Evolutionary conservation across 768 basidiomycete species (phyloP).

Genomic region (Rhizopogon vinicolor): DNA sequence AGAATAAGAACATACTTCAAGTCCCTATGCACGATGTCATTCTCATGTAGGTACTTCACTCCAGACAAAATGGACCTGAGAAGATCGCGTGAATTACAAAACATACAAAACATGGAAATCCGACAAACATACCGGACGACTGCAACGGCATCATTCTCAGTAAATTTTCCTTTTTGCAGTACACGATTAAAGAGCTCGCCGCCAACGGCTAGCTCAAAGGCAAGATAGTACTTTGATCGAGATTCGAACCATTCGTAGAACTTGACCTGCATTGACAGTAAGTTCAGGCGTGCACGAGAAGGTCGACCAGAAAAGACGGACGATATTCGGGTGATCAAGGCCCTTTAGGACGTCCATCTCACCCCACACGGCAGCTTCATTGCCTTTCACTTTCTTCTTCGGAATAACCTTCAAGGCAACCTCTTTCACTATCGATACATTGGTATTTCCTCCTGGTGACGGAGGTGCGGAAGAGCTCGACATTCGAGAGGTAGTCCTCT

Average conservation of each 20-base stretch:
- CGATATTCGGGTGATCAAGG: slow-evolving; percentile 88
- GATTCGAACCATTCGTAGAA: slow-evolving; percentile 98
- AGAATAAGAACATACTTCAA: slow-evolving; percentile 58
- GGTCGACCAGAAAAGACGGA: slow-evolving; percentile 30
- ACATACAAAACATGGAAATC: background rate
- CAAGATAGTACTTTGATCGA: slow-evolving; percentile 89
- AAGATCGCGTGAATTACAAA: background rate
- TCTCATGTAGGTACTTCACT: slow-evolving; percentile 83
- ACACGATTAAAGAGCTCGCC: slow-evolving; percentile 95
- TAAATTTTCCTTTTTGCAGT: slow-evolving; percentile 81
- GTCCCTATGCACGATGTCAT: slow-evolving; percentile 95
- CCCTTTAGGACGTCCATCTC: slow-evolving; percentile 94
- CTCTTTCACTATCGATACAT: slow-evolving; percentile 49
- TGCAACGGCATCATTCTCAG: slow-evolving; percentile 82
- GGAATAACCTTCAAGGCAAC: slow-evolving; percentile 89
- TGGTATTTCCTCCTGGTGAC: slow-evolving; percentile 6
- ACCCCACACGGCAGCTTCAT: slow-evolving; percentile 82
- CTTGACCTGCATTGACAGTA: slow-evolving; percentile 58
- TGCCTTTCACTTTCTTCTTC: slow-evolving; percentile 94
- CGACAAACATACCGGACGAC: slow-evolving; percentile 58
- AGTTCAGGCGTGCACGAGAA: background rate
- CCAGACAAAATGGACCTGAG: slow-evolving; percentile 77
- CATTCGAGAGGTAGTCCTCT: slow-evolving; percentile 17
- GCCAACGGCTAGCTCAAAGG: slow-evolving; percentile 89
- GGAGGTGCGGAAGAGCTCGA: slow-evolving; percentile 21